Percentiles rank a stretch among this genome's conserved stretches.
phyloP scores from a whole-genome alignment of 2,329 filamentous ascomycete species.

The Thelonectria olida region DNA sequence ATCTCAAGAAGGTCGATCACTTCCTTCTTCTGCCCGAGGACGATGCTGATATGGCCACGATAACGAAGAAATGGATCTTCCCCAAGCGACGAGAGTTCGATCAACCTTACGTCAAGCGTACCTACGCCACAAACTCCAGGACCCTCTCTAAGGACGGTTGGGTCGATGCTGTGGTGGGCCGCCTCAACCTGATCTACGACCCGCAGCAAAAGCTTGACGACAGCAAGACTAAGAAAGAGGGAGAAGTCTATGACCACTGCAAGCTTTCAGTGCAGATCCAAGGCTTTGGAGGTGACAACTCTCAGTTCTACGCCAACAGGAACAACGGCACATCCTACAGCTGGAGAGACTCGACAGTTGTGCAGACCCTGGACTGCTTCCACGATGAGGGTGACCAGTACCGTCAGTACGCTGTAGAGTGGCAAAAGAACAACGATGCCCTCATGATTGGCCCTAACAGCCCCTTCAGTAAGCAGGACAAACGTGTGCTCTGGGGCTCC shows the following conservation, averaged over 20 bases:
- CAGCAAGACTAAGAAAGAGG: conserved; percentile 19
- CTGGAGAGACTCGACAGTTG: conserved; percentile 56
- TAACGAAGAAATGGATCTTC: conserved; percentile 57
- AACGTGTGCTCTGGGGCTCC: conserved; percentile 51
- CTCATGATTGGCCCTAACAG: conserved; percentile 43
- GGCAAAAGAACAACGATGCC: conserved; percentile 53
- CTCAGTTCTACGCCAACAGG: conserved; percentile 51
- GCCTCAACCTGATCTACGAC: conserved; percentile 32
- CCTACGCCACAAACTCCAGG: conserved; percentile 53
- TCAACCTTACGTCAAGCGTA: conserved; percentile 58
- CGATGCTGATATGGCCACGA: conserved; percentile 53
- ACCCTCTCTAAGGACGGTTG: conserved; percentile 51
- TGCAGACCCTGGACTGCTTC: conserved; percentile 55
- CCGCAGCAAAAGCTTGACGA: conserved; percentile 18
- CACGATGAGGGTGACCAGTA: conserved; percentile 42
- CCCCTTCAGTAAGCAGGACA: conserved; percentile 48
- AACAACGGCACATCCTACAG: conserved; percentile 57
- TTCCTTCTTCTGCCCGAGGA: conserved; percentile 42
- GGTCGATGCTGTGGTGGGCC: conserved; percentile 40
- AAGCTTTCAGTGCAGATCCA: conserved; percentile 57
- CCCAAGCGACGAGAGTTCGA: conserved; percentile 56
- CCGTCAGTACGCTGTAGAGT: conserved; percentile 48
- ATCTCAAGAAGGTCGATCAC: conserved; percentile 41
- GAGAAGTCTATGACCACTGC: conserved; percentile 45
- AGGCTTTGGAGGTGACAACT: conserved; percentile 54